A percentile compares a stretch with the other conserved stretches of the same genome.
phyloP scores from a whole-genome alignment of 345 rosid genomes.

The Linum usitatissimum region DNA sequence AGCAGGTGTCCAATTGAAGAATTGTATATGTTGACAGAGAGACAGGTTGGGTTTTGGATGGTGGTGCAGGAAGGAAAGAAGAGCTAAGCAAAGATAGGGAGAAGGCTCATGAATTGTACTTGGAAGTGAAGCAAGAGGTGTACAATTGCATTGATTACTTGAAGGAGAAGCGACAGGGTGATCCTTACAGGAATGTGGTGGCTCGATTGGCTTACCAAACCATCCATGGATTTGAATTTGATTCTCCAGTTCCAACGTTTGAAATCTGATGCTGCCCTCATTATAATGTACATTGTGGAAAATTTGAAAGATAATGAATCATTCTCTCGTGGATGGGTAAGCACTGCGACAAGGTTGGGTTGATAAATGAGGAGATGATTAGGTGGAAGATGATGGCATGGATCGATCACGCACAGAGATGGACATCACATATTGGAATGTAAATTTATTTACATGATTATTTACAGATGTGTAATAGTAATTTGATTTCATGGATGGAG shows the following conservation, averaged over 20 bases:
- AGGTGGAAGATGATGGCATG: too few relatives aligned
- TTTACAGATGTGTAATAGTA: too few relatives aligned
- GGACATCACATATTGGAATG: too few relatives aligned
- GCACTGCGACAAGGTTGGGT: too few relatives aligned
- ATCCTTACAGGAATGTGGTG: conserved; percentile 52
- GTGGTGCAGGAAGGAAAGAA: conserved; percentile 32
- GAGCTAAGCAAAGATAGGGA: conserved; percentile 37
- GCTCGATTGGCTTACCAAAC: conserved; percentile 42
- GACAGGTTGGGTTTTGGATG: neutral
- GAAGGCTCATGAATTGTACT: conserved; percentile 48
- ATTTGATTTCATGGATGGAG: too few relatives aligned
- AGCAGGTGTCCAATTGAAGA: neutral
- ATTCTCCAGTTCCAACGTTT: conserved; percentile 53
- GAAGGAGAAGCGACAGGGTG: conserved; percentile 51
- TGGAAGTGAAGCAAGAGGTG: conserved; percentile 53
- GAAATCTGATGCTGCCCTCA: conserved; percentile 26
- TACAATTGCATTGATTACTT: conserved; percentile 41
- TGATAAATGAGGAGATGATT: too few relatives aligned
- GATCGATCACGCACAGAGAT: too few relatives aligned
- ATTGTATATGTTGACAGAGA: neutral
- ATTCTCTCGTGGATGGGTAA: too few relatives aligned
- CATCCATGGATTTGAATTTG: conserved; percentile 26
- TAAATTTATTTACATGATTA: too few relatives aligned
- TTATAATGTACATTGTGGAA: conserved; percentile 4
- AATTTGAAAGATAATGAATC: too few relatives aligned